Base-by-base conservation (phyloP, 2,329 filamentous ascomycete genomes). In the Aspergillus felis region DNA sequence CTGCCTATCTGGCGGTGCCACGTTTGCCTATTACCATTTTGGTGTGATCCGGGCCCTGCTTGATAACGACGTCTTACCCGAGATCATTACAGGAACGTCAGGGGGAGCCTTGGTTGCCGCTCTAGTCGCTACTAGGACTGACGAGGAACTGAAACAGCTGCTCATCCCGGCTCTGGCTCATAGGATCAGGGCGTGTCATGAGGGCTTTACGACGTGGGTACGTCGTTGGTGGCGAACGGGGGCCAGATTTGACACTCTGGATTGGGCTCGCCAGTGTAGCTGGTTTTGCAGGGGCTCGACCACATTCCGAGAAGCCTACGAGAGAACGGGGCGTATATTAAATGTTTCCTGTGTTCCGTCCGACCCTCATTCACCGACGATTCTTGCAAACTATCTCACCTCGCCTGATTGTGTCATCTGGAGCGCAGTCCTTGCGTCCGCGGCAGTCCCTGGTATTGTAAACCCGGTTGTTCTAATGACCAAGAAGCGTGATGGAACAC, bases 341-440 rank as follows among this genome's bases (percentile, higher is more conserved):
- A 99, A 99, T 74, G 92, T 99, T 9, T 91, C 91, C 5, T 99
- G 94, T 72, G 91, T 99, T 1, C 94, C 94, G 0, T 92, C 93
- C 0, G 94, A 99, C 71, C 94, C 93, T 20, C 92, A 99, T 74
- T 95, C 91, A 47, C 93, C 87, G 1, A 87, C 92, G 0, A 96
- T 99, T 63, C 82, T 99, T 7, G 91, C 91, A 69, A 99, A 99
- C 76, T 96, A 97, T 72, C 83, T 97, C 32, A 97, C 94, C 1
- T 90, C 89, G 24, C 94, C 94, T 0, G 92, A 99, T 77, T 99
- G 94, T 70, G 94, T 99, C 44, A 95, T 99, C 61, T 99, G 95
- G 94, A 96, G 92, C 10, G 93, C 94, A 1, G 92, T 97, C 3
- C 78, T 99, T 48, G 94, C 94, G 0, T 97, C 92, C 5, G 94